phyloP scores from a whole-genome alignment of 176 grass and related monocot species.

The Themeda triandra region DNA sequence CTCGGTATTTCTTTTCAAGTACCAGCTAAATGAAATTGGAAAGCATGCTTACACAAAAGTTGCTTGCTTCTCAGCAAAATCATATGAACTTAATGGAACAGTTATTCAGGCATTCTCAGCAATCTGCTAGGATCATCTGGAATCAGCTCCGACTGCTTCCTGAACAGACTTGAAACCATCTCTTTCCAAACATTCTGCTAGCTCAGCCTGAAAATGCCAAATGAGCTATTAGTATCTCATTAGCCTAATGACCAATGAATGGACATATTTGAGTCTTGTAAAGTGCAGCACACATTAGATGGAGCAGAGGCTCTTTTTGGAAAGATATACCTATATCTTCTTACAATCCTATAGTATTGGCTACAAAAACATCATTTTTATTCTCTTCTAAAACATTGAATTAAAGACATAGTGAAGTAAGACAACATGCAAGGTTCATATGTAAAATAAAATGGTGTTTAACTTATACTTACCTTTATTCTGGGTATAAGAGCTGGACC shows the following conservation, averaged over 20 bases:
- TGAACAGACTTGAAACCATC: slow-evolving; percentile 93
- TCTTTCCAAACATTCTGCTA: slow-evolving; percentile 86
- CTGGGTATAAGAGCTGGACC: slow-evolving; percentile 88
- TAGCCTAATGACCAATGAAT: background rate
- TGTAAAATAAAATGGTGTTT: background rate
- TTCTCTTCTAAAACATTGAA: background rate
- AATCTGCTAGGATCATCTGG: slow-evolving; percentile 33
- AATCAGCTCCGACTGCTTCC: slow-evolving; percentile 82
- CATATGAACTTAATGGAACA: background rate
- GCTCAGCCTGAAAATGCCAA: slow-evolving; percentile 55
- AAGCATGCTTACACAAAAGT: slow-evolving; percentile 24
- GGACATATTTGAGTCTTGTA: background rate
- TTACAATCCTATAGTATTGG: background rate
- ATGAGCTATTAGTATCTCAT: slow-evolving; percentile 16
- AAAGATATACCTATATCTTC: background rate
- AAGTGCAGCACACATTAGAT: background rate
- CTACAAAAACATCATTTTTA: background rate
- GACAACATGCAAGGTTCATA: background rate
- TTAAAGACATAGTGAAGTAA: background rate
- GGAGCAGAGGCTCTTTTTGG: background rate
- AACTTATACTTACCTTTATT: slow-evolving; percentile 68
- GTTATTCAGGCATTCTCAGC: slow-evolving; percentile 29
- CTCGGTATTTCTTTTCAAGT: slow-evolving; percentile 14
- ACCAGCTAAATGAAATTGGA: background rate
- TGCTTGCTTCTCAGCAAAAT: background rate